phyloP scores from a whole-genome alignment of 495 filamentous ascomycete genomes.

The Aspergillus saccharolyticus region DNA sequence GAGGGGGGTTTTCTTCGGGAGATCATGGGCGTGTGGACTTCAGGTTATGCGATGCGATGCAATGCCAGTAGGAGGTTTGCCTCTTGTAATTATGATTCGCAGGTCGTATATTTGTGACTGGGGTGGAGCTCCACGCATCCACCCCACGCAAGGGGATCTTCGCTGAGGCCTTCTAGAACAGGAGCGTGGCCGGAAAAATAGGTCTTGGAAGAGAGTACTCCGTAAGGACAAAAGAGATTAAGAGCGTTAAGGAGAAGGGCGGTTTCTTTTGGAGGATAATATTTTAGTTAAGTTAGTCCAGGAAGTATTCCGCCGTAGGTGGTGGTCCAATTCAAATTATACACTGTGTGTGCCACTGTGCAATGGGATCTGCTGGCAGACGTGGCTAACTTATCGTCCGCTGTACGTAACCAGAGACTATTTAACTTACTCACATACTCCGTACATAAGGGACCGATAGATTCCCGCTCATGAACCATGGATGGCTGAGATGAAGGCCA shows the following conservation, averaged over 20 bases:
- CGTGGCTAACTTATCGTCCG: too few species aligned
- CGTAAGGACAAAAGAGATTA: background rate
- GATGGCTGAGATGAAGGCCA: background rate
- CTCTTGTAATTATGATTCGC: background rate
- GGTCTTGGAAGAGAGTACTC: too few species aligned
- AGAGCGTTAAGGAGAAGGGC: too few species aligned
- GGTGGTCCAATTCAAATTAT: too few species aligned
- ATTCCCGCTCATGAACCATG: slow-evolving; percentile 6
- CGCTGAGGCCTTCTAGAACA: background rate
- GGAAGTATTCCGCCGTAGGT: too few species aligned
- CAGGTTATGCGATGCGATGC: background rate
- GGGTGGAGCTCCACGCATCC: background rate
- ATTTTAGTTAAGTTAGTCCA: too few species aligned
- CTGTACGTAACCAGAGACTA: too few species aligned
- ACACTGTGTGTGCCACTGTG: too few species aligned
- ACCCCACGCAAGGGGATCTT: background rate
- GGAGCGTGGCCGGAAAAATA: background rate
- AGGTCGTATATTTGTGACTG: background rate
- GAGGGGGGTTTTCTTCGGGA: too few species aligned
- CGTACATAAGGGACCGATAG: background rate
- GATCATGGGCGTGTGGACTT: background rate
- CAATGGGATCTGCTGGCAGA: background rate
- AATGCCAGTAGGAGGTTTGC: too few species aligned
- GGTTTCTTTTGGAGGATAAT: too few species aligned
- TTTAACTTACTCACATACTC: too few species aligned